Base-by-base conservation (phyloP, 331 rosid species). In the Arachis monticola region DNA sequence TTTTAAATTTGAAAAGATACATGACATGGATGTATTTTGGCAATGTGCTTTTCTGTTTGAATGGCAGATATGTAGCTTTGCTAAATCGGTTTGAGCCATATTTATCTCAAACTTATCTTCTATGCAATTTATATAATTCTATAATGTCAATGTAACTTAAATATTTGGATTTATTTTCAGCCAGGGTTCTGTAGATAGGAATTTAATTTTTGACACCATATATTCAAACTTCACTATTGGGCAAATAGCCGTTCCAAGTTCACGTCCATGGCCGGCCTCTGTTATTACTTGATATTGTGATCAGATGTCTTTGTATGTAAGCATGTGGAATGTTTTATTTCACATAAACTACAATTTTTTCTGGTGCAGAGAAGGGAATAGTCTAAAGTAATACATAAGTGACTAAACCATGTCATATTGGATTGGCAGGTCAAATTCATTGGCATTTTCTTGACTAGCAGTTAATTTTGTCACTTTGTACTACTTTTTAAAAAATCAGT, bases 231-330 rank as follows among this genome's bases (percentile, higher is more conserved):
- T 40, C 61, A 58, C 63, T 77, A 45, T 70, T 41, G 51, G 56
- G 12, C 66, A 71, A 14, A 13, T 67, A 51, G 70, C 22, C 64
- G 65, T 77, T 47, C 73, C 73, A 55, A 35, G 64, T 53, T 67
- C 67, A 55, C 14, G 27, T 10, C 56, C 64, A 45, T 45, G 27
- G 31, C 47, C 51, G 79, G 6, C 67, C 42, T 72, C 72, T 70
- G 7, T 27, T 77, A 5, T 12, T 61, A 5, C 61, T 45, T 72
- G 58, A 32, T 67, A 10, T 60, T 44, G 17, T 72, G 65, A 69
- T 44, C 42, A 55, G n/a, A 60, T 42, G 7, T 51, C 50, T 42
- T 71, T 45, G 48, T 53, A 45, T 32, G n/a, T 42, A 60, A 59
- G 64, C 76, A 31, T 40, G 17, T 53, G 57, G 41, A 60, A 31